These are phyloP conservation scores for Crithidia fasciculata DNA, from an alignment of 208 protist genomes.

Conservation along the genomic window DNA sequence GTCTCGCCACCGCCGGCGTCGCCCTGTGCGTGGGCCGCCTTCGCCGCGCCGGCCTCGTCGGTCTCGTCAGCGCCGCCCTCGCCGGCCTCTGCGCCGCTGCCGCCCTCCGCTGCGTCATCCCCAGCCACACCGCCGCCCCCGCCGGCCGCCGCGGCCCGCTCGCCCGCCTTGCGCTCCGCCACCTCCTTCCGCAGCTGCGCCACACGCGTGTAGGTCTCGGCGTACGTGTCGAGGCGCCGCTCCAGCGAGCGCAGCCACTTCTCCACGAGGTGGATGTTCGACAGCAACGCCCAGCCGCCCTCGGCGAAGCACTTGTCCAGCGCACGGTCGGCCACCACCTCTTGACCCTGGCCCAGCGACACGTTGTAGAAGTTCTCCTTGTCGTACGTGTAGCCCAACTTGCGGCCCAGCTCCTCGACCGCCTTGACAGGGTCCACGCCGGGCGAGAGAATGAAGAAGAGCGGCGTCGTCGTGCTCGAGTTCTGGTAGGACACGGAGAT, in stretches of 20 bases:
- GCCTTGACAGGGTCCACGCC: slow-evolving; percentile 98
- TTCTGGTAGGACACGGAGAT: slow-evolving; percentile 96
- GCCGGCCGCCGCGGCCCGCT: slow-evolving; percentile 35
- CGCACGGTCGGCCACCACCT: slow-evolving; percentile 95
- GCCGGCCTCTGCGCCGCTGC: slow-evolving; percentile 12
- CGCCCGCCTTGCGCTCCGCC: slow-evolving; percentile 76
- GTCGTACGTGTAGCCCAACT: slow-evolving; percentile 95
- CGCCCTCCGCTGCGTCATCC: slow-evolving; percentile 25
- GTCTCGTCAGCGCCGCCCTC: slow-evolving; percentile 12
- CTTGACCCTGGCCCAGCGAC: slow-evolving; percentile 98
- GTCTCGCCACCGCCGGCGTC: slow-evolving; percentile 25
- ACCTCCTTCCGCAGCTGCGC: slow-evolving; percentile 89
- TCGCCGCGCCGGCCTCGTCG: slow-evolving; percentile 10
- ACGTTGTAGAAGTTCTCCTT: slow-evolving; percentile 96
- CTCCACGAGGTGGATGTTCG: slow-evolving; percentile 99
- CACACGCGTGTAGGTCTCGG: slow-evolving; percentile 91
- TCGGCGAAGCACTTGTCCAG: slow-evolving; percentile 93
- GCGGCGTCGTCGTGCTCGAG: slow-evolving; percentile 93
- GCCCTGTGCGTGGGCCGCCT: slow-evolving; percentile 23
- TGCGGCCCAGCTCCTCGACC: slow-evolving; percentile 94
- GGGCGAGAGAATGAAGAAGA: slow-evolving; percentile 99
- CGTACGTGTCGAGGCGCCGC: slow-evolving; percentile 95
- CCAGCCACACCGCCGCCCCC: slow-evolving; percentile 7
- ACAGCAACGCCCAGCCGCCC: slow-evolving; percentile 97
- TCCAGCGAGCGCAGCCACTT: slow-evolving; percentile 97